Percentiles rank a stretch among this genome's conserved stretches.
phyloP scores from a whole-genome alignment of 2,329 filamentous ascomycete species.

The Byssothecium circinans region DNA sequence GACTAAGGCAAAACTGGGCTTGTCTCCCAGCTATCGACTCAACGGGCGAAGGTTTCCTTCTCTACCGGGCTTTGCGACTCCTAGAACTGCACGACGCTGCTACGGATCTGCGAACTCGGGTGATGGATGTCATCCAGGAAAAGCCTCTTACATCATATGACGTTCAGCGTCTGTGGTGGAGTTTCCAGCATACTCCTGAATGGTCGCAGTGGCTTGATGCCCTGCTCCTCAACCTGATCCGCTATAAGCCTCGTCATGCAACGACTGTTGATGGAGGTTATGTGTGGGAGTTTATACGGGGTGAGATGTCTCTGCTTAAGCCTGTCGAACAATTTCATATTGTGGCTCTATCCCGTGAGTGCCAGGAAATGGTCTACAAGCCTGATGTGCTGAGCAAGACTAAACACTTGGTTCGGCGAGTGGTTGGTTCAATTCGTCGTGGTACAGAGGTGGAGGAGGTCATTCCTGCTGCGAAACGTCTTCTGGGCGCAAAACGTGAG shows the following conservation, averaged over 20 bases:
- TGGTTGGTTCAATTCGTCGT: not conserved
- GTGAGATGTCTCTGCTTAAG: not conserved
- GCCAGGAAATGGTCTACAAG: not conserved
- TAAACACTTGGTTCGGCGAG: not conserved
- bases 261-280: not conserved
- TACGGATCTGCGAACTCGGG: not conserved
- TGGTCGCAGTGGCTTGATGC: conserved; percentile 1
- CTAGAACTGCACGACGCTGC: not conserved
- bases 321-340: not conserved
- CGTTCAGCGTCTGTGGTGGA: conserved; percentile 4
- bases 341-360: not conserved
- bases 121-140: not conserved
- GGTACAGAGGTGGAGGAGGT: not conserved
- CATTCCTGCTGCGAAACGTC: not conserved
- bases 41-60: not conserved
- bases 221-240: not conserved
- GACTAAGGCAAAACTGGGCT: not conserved
- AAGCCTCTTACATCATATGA: not conserved
- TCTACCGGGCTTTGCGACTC: conserved; percentile 1
- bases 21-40: not conserved
- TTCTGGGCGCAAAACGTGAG: not conserved
- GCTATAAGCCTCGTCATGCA: not conserved
- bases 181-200: not conserved
- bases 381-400: too few species aligned
- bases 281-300: not conserved